These are phyloP conservation scores for Papilionanthe hybrid DNA, from an alignment of 116 monocot genomes.

Conservation along the genomic window DNA sequence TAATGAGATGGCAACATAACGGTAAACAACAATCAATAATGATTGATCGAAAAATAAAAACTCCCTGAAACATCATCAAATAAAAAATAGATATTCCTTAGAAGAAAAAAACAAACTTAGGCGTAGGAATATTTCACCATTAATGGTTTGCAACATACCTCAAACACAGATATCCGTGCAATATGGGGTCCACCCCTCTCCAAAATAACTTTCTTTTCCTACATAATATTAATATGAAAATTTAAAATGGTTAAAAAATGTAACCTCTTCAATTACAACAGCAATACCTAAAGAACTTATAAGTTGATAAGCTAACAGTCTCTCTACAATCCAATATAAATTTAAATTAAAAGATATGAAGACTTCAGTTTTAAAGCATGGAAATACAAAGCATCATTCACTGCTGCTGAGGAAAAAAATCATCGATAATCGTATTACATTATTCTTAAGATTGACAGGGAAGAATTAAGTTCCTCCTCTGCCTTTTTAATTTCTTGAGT, in stretches of 20 bases:
- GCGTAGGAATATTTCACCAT: not conserved
- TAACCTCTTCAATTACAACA: not conserved
- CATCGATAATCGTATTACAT: not conserved
- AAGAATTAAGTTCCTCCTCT: not conserved
- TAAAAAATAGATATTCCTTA: not conserved
- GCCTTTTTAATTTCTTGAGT: not conserved
- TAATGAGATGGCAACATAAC: too few species aligned
- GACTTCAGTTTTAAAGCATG: not conserved
- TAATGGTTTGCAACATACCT: conserved; percentile 14
- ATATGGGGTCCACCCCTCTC: conserved; percentile 82
- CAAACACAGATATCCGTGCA: conserved; percentile 88
- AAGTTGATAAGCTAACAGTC: not conserved
- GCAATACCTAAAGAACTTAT: not conserved
- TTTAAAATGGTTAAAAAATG: not conserved
- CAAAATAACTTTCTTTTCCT: conserved; percentile 85
- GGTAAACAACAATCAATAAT: not conserved
- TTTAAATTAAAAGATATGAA: not conserved
- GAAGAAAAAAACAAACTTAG: not conserved
- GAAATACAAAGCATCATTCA: not conserved
- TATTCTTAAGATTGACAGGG: not conserved
- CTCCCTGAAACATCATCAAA: not conserved
- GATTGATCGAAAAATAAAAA: not conserved
- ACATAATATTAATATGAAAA: conserved; percentile 13
- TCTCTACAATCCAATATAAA: not conserved
- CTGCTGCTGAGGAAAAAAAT: not conserved